These are phyloP conservation scores for Collybiopsis luxurians DNA, from an alignment of 768 basidiomycete genomes.

Conservation along the genomic window DNA sequence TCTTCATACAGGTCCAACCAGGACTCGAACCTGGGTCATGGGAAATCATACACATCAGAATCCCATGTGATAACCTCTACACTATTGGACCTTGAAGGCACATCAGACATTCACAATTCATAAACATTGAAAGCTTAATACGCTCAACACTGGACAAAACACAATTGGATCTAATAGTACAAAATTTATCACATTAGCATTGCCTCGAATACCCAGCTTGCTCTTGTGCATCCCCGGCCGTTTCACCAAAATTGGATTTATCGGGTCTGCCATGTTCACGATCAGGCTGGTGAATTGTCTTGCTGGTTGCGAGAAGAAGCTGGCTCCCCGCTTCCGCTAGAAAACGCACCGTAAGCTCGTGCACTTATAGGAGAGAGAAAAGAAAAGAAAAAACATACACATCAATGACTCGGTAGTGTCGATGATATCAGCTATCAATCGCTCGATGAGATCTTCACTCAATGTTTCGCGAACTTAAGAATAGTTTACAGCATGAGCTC, in stretches of 20 bases:
- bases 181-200: slow-evolving; percentile 22
- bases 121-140: too few relatives aligned
- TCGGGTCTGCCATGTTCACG: slow-evolving; percentile 39
- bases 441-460: slow-evolving; percentile 49
- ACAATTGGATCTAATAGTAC: too few relatives aligned
- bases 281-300: slow-evolving; percentile 29
- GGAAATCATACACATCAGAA: background rate
- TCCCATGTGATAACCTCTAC: slow-evolving; percentile 4
- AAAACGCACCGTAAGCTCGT: background rate
- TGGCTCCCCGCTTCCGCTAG: slow-evolving; percentile 2
- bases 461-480: slow-evolving; percentile 48
- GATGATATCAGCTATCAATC: slow-evolving; percentile 49
- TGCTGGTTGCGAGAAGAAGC: background rate
- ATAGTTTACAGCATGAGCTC: background rate
- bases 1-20: slow-evolving; percentile 7
- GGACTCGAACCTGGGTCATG: slow-evolving; percentile 9
- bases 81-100: background rate
- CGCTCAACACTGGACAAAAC: too few relatives aligned
- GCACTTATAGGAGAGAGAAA: background rate
- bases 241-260: slow-evolving; percentile 35
- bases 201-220: slow-evolving; percentile 35
- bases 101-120: background rate
- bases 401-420: slow-evolving; percentile 45
- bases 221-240: slow-evolving; percentile 16
- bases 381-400: slow-evolving; percentile 30